A percentile compares a stretch with the other conserved stretches of the same genome.
Conservation (phyloP, 1,139 yeast genomes). For the Saccharomycopsis phalli region DNA sequence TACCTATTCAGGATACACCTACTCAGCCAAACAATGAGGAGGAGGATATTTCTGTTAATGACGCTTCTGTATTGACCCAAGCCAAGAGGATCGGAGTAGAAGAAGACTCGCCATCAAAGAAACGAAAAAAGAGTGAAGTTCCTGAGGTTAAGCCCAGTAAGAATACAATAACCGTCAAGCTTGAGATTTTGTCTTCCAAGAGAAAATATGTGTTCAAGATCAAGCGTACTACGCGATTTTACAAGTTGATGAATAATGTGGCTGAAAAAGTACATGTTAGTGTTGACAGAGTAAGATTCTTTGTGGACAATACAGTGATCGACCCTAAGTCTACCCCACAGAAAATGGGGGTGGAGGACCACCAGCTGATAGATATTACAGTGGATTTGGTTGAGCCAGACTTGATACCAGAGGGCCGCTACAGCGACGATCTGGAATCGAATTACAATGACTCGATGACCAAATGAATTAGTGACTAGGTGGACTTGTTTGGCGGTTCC, state of each 20-base stretch:
- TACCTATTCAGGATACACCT: too few relatives aligned
- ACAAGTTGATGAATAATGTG: constrained; percentile 7
- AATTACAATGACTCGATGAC: neutral
- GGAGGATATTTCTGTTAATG: neutral
- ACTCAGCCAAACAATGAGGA: neutral
- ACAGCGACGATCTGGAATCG: too few relatives aligned
- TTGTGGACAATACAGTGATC: neutral
- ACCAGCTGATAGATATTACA: neutral
- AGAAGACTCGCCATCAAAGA: neutral
- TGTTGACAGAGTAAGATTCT: constrained; percentile 4
- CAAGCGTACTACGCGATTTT: constrained; percentile 2
- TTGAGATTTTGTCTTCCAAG: neutral
- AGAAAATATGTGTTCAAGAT: constrained; percentile 1
- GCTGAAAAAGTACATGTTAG: neutral
- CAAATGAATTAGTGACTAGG: too few relatives aligned
- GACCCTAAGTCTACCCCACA: constrained; percentile 4
- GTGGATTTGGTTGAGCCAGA: constrained; percentile 1
- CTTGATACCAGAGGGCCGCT: neutral
- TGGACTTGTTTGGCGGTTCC: too few relatives aligned
- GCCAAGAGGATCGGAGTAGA: too few relatives aligned
- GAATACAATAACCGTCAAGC: constrained; percentile 3
- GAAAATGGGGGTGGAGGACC: constrained; percentile 2
- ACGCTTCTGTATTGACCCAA: neutral
- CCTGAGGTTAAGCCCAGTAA: neutral
- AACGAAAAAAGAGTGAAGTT: neutral